These are phyloP conservation scores for Paecilomyces sp. DNA, from an alignment of 2,329 filamentous ascomycete genomes.

Conservation along the genomic window DNA sequence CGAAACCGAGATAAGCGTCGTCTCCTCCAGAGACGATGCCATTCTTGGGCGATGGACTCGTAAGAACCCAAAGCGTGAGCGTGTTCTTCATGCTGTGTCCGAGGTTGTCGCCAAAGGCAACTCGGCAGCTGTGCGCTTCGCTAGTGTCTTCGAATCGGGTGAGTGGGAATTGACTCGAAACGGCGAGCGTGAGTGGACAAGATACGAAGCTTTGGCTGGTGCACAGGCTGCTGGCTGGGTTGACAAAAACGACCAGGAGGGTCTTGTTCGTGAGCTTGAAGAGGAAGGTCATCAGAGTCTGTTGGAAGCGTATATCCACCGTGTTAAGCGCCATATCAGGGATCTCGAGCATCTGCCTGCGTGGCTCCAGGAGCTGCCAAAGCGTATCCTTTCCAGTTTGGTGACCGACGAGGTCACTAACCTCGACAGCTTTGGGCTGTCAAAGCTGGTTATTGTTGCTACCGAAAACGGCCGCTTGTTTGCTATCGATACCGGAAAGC, in stretches of 20 bases:
- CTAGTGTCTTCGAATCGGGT: constrained; percentile 56
- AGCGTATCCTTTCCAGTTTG: constrained; percentile 59
- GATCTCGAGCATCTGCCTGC: constrained; percentile 68
- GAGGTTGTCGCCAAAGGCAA: constrained; percentile 72
- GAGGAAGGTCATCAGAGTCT: constrained; percentile 79
- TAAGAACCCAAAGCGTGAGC: constrained; percentile 38
- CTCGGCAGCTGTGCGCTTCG: constrained; percentile 70
- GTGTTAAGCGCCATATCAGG: constrained; percentile 70
- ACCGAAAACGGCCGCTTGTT: constrained; percentile 74
- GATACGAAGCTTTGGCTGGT: constrained; percentile 74
- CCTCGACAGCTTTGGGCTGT: constrained; percentile 67
- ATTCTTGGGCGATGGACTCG: constrained; percentile 68
- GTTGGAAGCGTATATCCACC: constrained; percentile 76
- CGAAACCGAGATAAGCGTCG: constrained; percentile 62
- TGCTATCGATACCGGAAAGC: constrained; percentile 67
- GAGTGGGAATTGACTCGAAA: constrained; percentile 84
- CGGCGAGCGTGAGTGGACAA: constrained; percentile 70
- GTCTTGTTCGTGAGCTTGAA: constrained; percentile 72
- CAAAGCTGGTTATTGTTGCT: constrained; percentile 74
- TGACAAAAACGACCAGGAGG: constrained; percentile 65
- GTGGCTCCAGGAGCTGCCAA: constrained; percentile 63
- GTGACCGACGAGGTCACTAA: constrained; percentile 48
- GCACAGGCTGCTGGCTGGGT: constrained; percentile 75
- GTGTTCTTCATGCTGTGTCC: constrained; percentile 62
- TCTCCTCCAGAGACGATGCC: constrained; percentile 70